phyloP scores from a whole-genome alignment of 495 filamentous ascomycete genomes.

The Mytilinidion resinicola region DNA sequence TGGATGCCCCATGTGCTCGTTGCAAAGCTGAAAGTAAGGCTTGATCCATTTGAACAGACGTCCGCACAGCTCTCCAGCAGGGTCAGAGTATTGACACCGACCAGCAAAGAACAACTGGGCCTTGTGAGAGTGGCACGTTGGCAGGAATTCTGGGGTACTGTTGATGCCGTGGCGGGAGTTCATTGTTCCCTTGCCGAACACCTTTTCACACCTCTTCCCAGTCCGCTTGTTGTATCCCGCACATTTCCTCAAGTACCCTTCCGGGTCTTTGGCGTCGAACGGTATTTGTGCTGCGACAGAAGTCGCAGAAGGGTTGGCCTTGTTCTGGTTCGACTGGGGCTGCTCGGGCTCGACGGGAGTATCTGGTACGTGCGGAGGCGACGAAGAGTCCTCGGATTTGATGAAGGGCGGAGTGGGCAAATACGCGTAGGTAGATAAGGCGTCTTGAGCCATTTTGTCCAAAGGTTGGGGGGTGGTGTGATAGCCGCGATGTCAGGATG shows the following conservation, averaged over 20 bases:
- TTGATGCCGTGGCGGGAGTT: slow-evolving; percentile 9
- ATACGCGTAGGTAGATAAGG: neutral
- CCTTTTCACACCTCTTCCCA: slow-evolving; percentile 5
- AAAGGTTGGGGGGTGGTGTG: too few species aligned
- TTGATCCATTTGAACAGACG: slow-evolving; percentile 24
- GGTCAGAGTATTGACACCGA: slow-evolving; percentile 17
- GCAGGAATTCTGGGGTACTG: slow-evolving; percentile 5
- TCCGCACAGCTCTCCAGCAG: slow-evolving; percentile 13
- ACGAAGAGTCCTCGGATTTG: slow-evolving; percentile 16
- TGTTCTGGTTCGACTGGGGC: neutral
- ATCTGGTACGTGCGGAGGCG: neutral
- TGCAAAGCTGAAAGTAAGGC: slow-evolving; percentile 20
- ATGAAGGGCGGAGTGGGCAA: slow-evolving; percentile 5
- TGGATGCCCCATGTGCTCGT: slow-evolving; percentile 20
- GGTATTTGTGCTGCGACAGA: neutral
- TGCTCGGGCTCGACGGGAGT: neutral
- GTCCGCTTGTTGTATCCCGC: slow-evolving; percentile 22
- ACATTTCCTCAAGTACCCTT: slow-evolving; percentile 15
- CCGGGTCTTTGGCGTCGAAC: slow-evolving; percentile 16
- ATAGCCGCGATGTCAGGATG: too few species aligned
- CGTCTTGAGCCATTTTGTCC: too few species aligned
- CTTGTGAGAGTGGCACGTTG: slow-evolving; percentile 18
- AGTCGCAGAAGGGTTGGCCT: neutral
- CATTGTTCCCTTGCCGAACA: slow-evolving; percentile 1
- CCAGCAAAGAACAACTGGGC: slow-evolving; percentile 18